Base-by-base conservation (phyloP, 1,139 yeast species). In the Pichiaceae sp. region DNA sequence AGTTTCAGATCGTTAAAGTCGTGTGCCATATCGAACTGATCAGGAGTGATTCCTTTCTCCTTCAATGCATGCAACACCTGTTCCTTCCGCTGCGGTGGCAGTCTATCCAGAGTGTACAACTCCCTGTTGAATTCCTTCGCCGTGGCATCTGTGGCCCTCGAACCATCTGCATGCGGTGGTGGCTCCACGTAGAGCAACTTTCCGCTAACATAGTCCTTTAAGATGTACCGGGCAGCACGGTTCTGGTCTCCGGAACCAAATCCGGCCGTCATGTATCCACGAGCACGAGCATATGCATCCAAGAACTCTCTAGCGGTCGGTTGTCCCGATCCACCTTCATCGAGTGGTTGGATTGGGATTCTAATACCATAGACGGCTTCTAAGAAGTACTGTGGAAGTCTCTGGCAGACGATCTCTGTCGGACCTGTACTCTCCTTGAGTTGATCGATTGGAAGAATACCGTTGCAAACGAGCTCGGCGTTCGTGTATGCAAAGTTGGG, bases 221-320 rank as follows among this genome's bases (percentile, higher is more conserved):
- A 69, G 41, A 93, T 76, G 48, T 85, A 84, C 58, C 99, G 73
- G 23, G 96, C 80, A 15, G 98, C 96, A 59, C 98, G 73, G 33
- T 95, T 79, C 59, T 89, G 95, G 67, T 93, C 99, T 4, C 98
- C 97, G 47, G 89, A 78, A 53, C 97, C 97, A 56, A 83, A 86
- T 52, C 95, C 95, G 59, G 91, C 96, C 0, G 96, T 84, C 95
- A 87, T 89, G 58, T 78, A 91, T 50, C 98, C 98, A 62, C 98
- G 76, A 2, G 97, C 94, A 62, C 95, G 73, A 4, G 97, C 98
- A 57, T 91, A 93, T 0, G 97, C 94, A 41, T 78, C 83, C 41
- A 93, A 70, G 32, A 93, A 63, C 57, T 93, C 97, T 52, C 84
- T 79, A 0, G 97, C 84, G 3, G 95, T 84, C 29, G 96, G 96